Evolutionary conservation across 352 stramenopile species (phyloP).

Genomic region (Pythium biforme): DNA sequence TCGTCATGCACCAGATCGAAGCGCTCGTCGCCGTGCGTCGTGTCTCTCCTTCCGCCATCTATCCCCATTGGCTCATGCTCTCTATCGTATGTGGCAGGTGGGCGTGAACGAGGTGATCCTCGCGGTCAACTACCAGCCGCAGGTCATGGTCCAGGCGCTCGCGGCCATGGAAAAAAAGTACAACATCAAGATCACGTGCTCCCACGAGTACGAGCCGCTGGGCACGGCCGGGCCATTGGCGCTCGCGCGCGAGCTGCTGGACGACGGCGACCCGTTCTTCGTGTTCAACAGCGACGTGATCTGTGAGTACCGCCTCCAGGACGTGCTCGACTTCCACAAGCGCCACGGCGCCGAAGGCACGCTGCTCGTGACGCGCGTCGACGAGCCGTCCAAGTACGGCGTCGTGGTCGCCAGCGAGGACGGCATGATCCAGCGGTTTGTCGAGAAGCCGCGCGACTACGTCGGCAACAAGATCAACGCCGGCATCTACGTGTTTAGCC

Average conservation of each 20-base stretch:
- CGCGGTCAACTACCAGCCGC: conserved; percentile 88
- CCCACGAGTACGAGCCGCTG: conserved; percentile 82
- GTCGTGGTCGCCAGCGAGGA: conserved; percentile 78
- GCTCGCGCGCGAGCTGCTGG: conserved; percentile 77
- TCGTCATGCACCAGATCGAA: conserved; percentile 89
- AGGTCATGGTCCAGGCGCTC: conserved; percentile 84
- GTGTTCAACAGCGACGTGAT: conserved; percentile 92
- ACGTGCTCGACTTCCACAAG: conserved; percentile 81
- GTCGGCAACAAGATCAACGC: conserved; percentile 91
- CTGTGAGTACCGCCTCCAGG: conserved; percentile 79
- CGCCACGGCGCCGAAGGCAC: conserved; percentile 78
- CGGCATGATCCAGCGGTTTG: conserved; percentile 86
- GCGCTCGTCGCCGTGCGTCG: conserved; percentile 69
- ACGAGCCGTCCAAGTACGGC: conserved; percentile 90
- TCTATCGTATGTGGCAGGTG: conserved; percentile 36
- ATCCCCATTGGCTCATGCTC: background rate
- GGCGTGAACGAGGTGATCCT: conserved; percentile 89
- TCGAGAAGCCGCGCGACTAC: conserved; percentile 89
- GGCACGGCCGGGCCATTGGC: conserved; percentile 82
- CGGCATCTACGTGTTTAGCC: conserved; percentile 90
- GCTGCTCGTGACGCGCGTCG: conserved; percentile 77
- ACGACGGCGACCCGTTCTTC: conserved; percentile 87
- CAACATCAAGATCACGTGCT: conserved; percentile 89
- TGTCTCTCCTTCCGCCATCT: background rate
- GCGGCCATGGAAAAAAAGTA: conserved; percentile 85